Evolutionary conservation across 2,329 filamentous ascomycete genomes (phyloP), one percentile per base, ranked within the genome.

Genomic region (Fusarium metavorans): DNA sequence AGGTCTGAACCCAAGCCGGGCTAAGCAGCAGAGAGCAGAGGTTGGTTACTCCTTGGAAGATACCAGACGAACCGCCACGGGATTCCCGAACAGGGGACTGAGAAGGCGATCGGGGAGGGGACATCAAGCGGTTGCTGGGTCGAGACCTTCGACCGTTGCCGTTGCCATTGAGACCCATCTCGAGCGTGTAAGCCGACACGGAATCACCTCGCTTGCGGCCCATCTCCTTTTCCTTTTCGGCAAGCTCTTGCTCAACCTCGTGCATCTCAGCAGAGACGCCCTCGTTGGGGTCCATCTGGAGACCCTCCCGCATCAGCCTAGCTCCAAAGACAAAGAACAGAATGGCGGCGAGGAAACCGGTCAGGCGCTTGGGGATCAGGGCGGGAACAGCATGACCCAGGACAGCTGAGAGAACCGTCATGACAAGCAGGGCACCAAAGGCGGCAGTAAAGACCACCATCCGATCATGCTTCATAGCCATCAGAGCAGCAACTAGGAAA

Each of bases 401-500:
- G 7, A 98, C 88, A 10, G 97, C 97, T 2, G 97, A 98, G 18
- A 99, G 89, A 11, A 98, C 89, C 0, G 97, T 99, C 97, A 99
- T 99, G 81, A 94, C 90, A 69, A 98, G 90, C 54, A 99, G 88
- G 11, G 97, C 97, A 63, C 92, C 92, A 78, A 98, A 96, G n/a
- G 97, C 97, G 9, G 97, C 95, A 2, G 94, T 94, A 85, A 99
- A 99, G 71, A 99, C 97, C 14, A 98, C 89, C 74, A 98, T 87
- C 62, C 97, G 93, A 72, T 97, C 93, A 80, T 99, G 96, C 82
- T 98, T 97, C 97, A 99, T 99, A 14, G 97, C 97, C 97, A 99
- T 99, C 20, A 99, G 90, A 9, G 95, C 96, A 8, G 97, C 97
- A 25, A 99, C 95, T 50, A 99, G 89, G 87, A 99, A 99, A 0